Evolutionary conservation across 441 rosid species (phyloP).

Genomic region (Pelargonium citronellum): DNA sequence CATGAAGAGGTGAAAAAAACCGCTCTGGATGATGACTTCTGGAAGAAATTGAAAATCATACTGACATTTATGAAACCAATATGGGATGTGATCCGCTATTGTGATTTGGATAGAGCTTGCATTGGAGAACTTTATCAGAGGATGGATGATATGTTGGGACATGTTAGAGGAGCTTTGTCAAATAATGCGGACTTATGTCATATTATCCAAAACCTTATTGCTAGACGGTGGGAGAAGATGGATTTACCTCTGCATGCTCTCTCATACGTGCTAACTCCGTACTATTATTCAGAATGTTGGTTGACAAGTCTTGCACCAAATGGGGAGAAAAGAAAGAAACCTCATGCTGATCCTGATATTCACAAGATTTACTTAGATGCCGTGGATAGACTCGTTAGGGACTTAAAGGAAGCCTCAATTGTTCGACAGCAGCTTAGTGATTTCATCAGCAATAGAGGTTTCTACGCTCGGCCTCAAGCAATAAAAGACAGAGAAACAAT

Average conservation of each 20-base stretch:
- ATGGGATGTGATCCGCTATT: background rate
- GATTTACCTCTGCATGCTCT: constrained; percentile 3
- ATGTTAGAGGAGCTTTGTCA: background rate
- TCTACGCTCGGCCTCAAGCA: background rate
- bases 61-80: background rate
- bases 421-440: constrained; percentile 1
- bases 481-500: background rate
- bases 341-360: background rate
- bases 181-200: background rate
- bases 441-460: constrained; percentile 6
- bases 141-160: constrained; percentile 6
- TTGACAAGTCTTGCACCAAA: background rate
- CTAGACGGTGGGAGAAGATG: background rate
- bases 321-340: constrained; percentile 2
- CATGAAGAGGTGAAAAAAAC: background rate
- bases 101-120: background rate
- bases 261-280: background rate
- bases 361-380: constrained; percentile 1
- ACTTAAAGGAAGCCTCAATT: background rate
- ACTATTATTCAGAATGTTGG: constrained; percentile 1
- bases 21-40: constrained; percentile 10
- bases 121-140: background rate
- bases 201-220: background rate
- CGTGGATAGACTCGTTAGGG: background rate
- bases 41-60: background rate